Evolutionary conservation across 257 asterid genomes (phyloP).

Genomic region (Penstemon eatonii): DNA sequence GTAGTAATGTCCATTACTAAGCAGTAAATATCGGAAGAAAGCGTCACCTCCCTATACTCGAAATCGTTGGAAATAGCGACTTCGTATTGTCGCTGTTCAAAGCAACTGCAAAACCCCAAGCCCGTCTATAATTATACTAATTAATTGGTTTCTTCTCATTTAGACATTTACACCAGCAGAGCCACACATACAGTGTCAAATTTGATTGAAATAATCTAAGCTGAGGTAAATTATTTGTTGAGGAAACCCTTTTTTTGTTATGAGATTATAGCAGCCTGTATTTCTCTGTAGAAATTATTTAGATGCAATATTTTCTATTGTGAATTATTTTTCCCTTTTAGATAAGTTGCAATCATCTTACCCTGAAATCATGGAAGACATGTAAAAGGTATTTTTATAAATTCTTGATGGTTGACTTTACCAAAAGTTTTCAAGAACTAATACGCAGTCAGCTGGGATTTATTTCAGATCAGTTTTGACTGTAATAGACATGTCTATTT

Average conservation of each 20-base stretch:
- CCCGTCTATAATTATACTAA: too few species aligned
- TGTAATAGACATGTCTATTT: not conserved
- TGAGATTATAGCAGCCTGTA: not conserved
- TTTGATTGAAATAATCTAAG: not conserved
- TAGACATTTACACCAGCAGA: not conserved
- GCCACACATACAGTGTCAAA: not conserved
- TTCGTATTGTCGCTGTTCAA: not conserved
- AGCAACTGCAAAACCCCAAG: not conserved
- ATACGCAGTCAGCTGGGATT: not conserved
- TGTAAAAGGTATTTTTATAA: not conserved
- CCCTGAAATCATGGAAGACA: too few species aligned
- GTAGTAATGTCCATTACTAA: too few species aligned
- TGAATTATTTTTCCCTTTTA: not conserved
- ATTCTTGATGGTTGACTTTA: slow-evolving; percentile 15
- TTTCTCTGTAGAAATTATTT: not conserved
- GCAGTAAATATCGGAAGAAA: too few species aligned
- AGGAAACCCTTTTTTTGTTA: not conserved
- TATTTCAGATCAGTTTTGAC: slow-evolving; percentile 5
- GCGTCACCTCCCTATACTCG: too few species aligned
- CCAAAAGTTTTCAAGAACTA: not conserved
- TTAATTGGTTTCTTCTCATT: not conserved
- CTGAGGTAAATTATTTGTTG: not conserved
- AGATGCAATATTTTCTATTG: not conserved
- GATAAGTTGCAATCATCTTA: not conserved
- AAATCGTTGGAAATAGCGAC: not conserved